Evolutionary conservation across 1,284 basidiomycete genomes (phyloP).

Genomic region (Papiliotrema terrestris): DNA sequence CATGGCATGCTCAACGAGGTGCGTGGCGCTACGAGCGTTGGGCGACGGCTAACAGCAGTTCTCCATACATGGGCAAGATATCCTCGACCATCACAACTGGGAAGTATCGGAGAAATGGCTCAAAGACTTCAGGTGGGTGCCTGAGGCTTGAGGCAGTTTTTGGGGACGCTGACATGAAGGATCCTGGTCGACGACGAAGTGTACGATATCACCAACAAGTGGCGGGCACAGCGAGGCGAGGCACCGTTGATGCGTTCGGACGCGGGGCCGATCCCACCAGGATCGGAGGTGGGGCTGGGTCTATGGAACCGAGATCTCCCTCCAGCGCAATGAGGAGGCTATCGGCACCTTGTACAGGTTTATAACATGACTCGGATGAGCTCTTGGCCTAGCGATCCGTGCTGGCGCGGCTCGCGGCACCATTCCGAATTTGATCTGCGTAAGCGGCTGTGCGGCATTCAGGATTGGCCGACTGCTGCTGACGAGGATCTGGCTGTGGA

Average conservation of each 20-base stretch:
- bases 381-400: too few relatives aligned
- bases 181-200: slow-evolving; percentile 44
- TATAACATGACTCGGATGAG: too few relatives aligned
- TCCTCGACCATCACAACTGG: slow-evolving; percentile 81
- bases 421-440: too few relatives aligned
- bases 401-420: too few relatives aligned
- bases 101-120: slow-evolving; percentile 80
- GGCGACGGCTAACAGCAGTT: slow-evolving; percentile 53
- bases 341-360: too few relatives aligned
- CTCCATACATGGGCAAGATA: slow-evolving; percentile 80
- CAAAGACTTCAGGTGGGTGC: slow-evolving; percentile 67
- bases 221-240: slow-evolving; percentile 32
- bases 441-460: too few relatives aligned
- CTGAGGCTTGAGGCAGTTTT: neutral
- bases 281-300: neutral
- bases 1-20: slow-evolving; percentile 36
- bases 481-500: too few relatives aligned
- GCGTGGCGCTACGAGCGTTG: slow-evolving; percentile 5
- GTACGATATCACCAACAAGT: slow-evolving; percentile 40
- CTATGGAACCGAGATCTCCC: neutral
- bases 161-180: slow-evolving; percentile 9
- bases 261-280: neutral
- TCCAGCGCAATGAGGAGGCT: too few relatives aligned
- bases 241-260: slow-evolving; percentile 15
- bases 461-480: too few relatives aligned